Conservation (phyloP, 108 stramenopile genomes). For the Heterococcus sp. region DNA sequence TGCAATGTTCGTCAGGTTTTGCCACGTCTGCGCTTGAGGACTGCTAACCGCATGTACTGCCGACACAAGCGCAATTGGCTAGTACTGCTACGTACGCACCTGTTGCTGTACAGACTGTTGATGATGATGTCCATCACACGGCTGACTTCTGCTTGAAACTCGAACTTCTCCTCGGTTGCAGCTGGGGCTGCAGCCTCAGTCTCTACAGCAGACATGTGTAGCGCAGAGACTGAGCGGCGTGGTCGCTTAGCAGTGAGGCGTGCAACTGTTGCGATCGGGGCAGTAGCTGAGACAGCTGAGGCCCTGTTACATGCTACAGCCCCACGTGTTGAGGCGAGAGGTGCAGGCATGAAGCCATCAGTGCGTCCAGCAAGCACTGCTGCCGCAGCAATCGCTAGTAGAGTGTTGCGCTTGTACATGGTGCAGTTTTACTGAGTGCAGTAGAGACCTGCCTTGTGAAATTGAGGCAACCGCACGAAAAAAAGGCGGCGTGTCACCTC, state of each 20-base stretch:
- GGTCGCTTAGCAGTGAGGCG: background rate
- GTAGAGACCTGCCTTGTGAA: too few relatives aligned
- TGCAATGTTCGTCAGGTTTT: conserved; percentile 60
- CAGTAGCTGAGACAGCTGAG: background rate
- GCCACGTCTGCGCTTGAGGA: too few relatives aligned
- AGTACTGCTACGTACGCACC: too few relatives aligned
- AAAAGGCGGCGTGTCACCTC: too few relatives aligned
- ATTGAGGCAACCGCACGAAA: too few relatives aligned
- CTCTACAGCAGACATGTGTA: conserved; percentile 33
- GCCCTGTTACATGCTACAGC: background rate
- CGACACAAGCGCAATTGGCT: too few relatives aligned
- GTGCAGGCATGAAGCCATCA: background rate
- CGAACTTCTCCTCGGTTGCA: conserved; percentile 44
- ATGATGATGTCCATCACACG: conserved; percentile 98
- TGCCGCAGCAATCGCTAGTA: background rate
- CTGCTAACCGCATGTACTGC: too few relatives aligned
- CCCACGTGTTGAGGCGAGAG: too few relatives aligned
- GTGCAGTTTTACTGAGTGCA: too few relatives aligned
- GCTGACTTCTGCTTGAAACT: conserved; percentile 84
- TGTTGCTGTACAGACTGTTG: conserved; percentile 80
- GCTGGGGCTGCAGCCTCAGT: background rate
- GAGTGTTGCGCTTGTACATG: background rate
- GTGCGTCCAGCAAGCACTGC: background rate
- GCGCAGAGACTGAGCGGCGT: background rate
- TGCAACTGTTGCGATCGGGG: background rate